phyloP scores from a whole-genome alignment of 257 asterid genomes.

The Mitragyna speciosa region DNA sequence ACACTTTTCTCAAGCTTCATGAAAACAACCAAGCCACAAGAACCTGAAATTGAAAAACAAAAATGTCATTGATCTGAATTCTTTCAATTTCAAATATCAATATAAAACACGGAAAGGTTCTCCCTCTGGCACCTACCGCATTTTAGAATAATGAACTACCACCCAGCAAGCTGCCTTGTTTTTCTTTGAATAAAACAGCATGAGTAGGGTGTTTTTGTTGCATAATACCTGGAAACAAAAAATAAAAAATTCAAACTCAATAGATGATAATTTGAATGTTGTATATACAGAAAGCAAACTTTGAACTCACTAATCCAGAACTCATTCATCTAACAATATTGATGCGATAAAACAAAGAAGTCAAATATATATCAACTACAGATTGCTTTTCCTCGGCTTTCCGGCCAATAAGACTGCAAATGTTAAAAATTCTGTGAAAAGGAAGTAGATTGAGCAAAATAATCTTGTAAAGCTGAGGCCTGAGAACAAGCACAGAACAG shows the following conservation, averaged over 20 bases:
- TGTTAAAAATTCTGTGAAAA: not conserved
- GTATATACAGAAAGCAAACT: not conserved
- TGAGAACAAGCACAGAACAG: not conserved
- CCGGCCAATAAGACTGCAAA: not conserved
- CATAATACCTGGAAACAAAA: conserved; percentile 28
- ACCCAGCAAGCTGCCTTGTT: conserved; percentile 67
- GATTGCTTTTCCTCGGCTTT: no score
- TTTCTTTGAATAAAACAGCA: conserved; percentile 58
- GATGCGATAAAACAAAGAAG: not conserved
- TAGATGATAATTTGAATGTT: not conserved
- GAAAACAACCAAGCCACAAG: conserved; percentile 34
- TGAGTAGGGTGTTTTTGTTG: conserved; percentile 50
- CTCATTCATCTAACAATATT: not conserved
- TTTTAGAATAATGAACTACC: conserved; percentile 51
- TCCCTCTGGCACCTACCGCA: conserved; percentile 34
- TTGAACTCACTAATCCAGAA: not conserved
- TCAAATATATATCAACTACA: no score
- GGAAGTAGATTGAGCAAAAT: not conserved
- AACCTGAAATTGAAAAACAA: conserved; percentile 29
- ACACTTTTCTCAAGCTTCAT: conserved; percentile 36
- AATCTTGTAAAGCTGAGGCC: not conserved
- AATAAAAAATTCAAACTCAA: not conserved
- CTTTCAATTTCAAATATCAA: conserved; percentile 6
- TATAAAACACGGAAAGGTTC: not conserved
- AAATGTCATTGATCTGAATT: not conserved